Conservation (phyloP, 75 land plant genomes). For the Larix kaempferi region DNA sequence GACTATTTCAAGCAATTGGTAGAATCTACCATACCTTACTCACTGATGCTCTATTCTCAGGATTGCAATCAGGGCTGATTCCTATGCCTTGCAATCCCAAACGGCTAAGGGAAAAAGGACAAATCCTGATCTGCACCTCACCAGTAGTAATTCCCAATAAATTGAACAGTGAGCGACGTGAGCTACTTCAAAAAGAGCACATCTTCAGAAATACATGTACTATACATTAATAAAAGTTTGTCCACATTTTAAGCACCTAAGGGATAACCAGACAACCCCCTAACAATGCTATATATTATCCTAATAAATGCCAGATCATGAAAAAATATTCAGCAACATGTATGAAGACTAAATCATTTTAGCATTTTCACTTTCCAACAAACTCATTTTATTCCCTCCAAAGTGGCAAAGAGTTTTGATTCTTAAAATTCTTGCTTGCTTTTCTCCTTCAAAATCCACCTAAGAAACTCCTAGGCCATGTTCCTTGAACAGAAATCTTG, state of each 20-base stretch:
- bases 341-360: no score
- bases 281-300: not conserved
- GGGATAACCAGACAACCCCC: not conserved
- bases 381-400: no score
- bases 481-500: no score
- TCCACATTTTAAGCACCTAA: not conserved
- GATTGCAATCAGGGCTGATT: constrained; percentile 94
- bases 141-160: not conserved
- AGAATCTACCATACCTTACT: constrained; percentile 55
- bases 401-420: no score
- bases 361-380: no score
- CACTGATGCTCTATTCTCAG: constrained; percentile 63
- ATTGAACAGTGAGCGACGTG: not conserved
- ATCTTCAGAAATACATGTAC: not conserved
- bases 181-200: not conserved
- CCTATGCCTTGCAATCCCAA: constrained; percentile 73
- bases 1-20: constrained; percentile 2
- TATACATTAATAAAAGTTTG: not conserved
- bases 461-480: no score
- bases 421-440: no score
- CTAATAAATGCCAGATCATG: not conserved
- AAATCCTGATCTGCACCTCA: constrained; percentile 71
- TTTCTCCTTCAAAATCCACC: no score
- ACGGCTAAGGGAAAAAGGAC: constrained; percentile 77
- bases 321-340: no score